Base-by-base conservation (phyloP, 306 rosid species). In the Fragaria nilgerrensis region DNA sequence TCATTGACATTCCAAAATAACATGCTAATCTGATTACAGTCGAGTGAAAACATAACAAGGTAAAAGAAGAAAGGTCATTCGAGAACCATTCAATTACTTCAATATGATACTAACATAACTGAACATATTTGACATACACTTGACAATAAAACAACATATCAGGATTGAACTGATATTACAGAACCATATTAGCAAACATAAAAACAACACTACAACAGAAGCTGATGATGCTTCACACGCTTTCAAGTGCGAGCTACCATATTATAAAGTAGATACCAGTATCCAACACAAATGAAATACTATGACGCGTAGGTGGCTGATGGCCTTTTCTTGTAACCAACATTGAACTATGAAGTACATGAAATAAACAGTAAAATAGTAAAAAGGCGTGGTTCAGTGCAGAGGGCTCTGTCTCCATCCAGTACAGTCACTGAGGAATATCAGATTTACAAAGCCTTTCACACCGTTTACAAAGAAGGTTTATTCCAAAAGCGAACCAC, bases 1-100 rank as follows among this genome's bases (percentile, higher is more conserved):
- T 74, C 29, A 55, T 48, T 52, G 25, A 67, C 78, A 63, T 23
- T 53, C 29, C 44, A 74, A 72, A 58, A 55, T 48, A 52, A 64
- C 66, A 44, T 43, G 79, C 49, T 3, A 73, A 10, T 6, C n/a
- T 47, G 36, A 12, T 64, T 5, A 64, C 13, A 47, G 15, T 32
- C 39, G 34, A 69, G 76, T 58, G 29, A 45, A 25, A 52, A 41
- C 3, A 17, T 22, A 2, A 59, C 13, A 41, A 47, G 10, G 37
- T 45, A 8, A 49, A 70, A 14, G 48, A 36, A 47, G 32, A 49
- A 34, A 9, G 39, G 73, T 59, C 16, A 61, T 48, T 48, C 36
- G 23, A 36, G 53, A 37, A 56, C 32, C 14, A 7, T 72, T 52
- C 16, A 53, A 36, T 52, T 20, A 36, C 20, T 70, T 23, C 29